phyloP scores from a whole-genome alignment of 106 monocot species.

The Acanthochlamys bracteata region DNA sequence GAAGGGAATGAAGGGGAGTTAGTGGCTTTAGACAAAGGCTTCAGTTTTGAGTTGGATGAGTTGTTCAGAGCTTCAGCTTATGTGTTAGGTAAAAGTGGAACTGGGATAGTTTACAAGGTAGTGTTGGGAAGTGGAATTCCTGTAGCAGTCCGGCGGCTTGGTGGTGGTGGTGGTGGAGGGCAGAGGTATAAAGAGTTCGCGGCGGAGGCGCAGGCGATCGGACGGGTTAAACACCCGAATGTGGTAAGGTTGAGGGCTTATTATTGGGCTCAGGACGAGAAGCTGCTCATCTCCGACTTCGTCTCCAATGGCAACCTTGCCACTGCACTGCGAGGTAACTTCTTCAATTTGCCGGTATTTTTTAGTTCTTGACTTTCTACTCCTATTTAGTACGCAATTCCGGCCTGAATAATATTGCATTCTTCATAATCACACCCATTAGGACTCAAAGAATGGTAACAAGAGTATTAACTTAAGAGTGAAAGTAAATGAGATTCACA shows the following conservation, averaged over 20 bases:
- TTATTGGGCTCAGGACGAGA: slow-evolving; percentile 88
- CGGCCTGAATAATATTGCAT: too few relatives aligned
- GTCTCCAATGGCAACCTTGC: slow-evolving; percentile 76
- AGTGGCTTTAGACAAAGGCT: slow-evolving; percentile 71
- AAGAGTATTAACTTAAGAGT: too few relatives aligned
- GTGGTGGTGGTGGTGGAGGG: slow-evolving; percentile 28
- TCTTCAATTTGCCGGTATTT: neutral
- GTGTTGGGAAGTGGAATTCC: slow-evolving; percentile 70
- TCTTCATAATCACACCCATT: too few relatives aligned
- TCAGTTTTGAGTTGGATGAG: slow-evolving; percentile 75
- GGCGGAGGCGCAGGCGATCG: slow-evolving; percentile 60
- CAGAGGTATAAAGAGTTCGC: slow-evolving; percentile 69
- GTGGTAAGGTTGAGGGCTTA: slow-evolving; percentile 72
- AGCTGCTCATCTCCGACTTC: slow-evolving; percentile 78
- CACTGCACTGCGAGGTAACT: slow-evolving; percentile 60
- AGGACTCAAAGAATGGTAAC: too few relatives aligned
- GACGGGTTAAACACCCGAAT: slow-evolving; percentile 55
- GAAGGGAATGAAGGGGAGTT: slow-evolving; percentile 26
- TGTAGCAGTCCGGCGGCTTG: slow-evolving; percentile 70
- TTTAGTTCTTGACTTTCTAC: too few relatives aligned
- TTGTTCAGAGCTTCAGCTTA: slow-evolving; percentile 84
- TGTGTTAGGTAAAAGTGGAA: slow-evolving; percentile 76
- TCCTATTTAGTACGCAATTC: too few relatives aligned
- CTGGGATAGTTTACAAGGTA: slow-evolving; percentile 93
- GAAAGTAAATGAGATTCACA: too few relatives aligned